Conservation (phyloP, 805 yeast species). For the Suhomyces tanzawaensis region DNA sequence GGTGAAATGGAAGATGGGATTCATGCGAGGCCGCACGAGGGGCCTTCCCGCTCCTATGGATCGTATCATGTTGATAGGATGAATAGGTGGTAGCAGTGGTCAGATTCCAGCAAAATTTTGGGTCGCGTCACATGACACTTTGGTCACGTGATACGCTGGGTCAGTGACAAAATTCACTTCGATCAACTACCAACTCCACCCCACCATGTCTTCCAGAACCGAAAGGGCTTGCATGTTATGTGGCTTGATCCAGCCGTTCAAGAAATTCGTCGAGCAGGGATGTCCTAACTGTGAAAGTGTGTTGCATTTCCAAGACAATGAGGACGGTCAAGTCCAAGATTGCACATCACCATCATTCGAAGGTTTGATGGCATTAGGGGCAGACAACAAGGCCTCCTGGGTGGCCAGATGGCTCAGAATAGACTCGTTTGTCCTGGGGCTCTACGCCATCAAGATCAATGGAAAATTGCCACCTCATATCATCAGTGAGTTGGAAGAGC, state of each 20-base stretch:
- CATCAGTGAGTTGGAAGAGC: constrained; percentile 64
- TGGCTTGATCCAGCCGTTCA: constrained; percentile 83
- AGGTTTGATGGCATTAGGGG: constrained; percentile 88
- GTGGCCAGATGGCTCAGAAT: constrained; percentile 95
- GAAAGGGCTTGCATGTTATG: constrained; percentile 98
- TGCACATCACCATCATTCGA: constrained; percentile 97
- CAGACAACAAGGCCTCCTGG: constrained; percentile 80
- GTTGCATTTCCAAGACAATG: constrained; percentile 70
- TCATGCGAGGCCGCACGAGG: too few species aligned
- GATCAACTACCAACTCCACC: neutral
- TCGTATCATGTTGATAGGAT: neutral
- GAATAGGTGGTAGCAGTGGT: neutral
- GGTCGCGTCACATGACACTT: neutral
- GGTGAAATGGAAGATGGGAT: too few species aligned
- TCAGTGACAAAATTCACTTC: neutral
- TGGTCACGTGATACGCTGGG: constrained; percentile 2
- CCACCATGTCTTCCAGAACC: constrained; percentile 50
- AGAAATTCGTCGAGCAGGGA: constrained; percentile 71
- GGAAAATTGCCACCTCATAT: constrained; percentile 91
- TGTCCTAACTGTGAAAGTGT: constrained; percentile 97
- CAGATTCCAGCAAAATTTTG: neutral
- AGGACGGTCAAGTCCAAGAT: constrained; percentile 80
- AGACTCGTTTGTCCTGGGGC: constrained; percentile 82
- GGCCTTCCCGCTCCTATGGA: too few species aligned
- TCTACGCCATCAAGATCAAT: constrained; percentile 89